Evolutionary conservation across 495 filamentous ascomycete genomes (phyloP).

Genomic region (Penicillium flavigenum): DNA sequence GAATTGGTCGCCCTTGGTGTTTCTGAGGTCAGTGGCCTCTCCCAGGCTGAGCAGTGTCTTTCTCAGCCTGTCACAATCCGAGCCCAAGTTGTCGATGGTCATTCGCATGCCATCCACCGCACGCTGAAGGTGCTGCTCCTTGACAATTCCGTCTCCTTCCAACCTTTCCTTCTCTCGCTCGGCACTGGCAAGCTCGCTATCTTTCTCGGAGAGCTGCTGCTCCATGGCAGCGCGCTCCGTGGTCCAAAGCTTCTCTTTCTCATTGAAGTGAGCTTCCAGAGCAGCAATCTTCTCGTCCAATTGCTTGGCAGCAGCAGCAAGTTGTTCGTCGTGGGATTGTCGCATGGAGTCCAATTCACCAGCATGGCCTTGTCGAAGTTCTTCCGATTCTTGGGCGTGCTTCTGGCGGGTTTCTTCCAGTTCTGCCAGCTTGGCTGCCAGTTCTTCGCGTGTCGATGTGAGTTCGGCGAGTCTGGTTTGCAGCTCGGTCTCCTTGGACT

Average conservation of each 20-base stretch:
- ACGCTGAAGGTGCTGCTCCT: conserved; percentile 51
- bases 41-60: conserved; percentile 59
- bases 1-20: conserved; percentile 58
- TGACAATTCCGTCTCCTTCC: conserved; percentile 45
- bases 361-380: conserved; percentile 27
- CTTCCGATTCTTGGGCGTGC: conserved; percentile 19
- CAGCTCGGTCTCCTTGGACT: conserved; percentile 28
- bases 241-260: conserved; percentile 40
- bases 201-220: conserved; percentile 42
- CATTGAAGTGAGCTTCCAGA: conserved; percentile 36
- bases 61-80: conserved; percentile 56
- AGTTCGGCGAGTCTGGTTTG: conserved; percentile 33
- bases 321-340: conserved; percentile 25
- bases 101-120: conserved; percentile 50
- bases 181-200: conserved; percentile 35
- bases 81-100: conserved; percentile 52
- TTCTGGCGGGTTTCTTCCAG: conserved; percentile 31
- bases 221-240: conserved; percentile 35
- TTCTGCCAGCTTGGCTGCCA: conserved; percentile 22
- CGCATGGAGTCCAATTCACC: conserved; percentile 31
- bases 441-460: conserved; percentile 30
- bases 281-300: conserved; percentile 40
- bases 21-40: conserved; percentile 59
- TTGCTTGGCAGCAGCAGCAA: conserved; percentile 33
- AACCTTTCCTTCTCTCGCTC: conserved; percentile 51